Evolutionary conservation across 2,329 filamentous ascomycete species (phyloP).

Genomic region (Penicillium sp.): DNA sequence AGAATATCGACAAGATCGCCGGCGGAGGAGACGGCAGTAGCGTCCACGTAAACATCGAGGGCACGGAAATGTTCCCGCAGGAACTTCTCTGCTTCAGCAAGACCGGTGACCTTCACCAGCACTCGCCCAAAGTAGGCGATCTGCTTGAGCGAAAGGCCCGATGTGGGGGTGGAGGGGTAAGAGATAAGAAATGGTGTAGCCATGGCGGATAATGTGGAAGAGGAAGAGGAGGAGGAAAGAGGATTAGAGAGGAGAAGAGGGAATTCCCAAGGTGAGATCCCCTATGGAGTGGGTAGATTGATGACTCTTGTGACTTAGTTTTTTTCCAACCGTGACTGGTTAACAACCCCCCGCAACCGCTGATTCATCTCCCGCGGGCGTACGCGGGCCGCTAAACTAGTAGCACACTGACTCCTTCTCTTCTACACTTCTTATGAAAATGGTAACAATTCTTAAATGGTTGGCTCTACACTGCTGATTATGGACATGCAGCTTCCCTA

Average conservation of each 20-base stretch:
- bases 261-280: slow-evolving; percentile 11
- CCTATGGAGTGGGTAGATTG: slow-evolving; percentile 7
- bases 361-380: slow-evolving; percentile 17
- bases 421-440: too few species aligned
- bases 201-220: slow-evolving; percentile 31
- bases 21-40: slow-evolving; percentile 64
- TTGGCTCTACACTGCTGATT: not conserved
- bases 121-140: slow-evolving; percentile 62
- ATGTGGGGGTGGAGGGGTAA: slow-evolving; percentile 43
- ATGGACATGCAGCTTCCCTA: not conserved
- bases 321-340: slow-evolving; percentile 5
- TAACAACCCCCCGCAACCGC: slow-evolving; percentile 7
- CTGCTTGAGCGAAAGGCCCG: slow-evolving; percentile 54
- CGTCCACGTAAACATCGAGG: slow-evolving; percentile 72
- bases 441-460: too few species aligned
- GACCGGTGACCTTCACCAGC: slow-evolving; percentile 52
- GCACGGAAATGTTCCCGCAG: slow-evolving; percentile 58
- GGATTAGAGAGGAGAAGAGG: not conserved
- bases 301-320: slow-evolving; percentile 24
- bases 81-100: slow-evolving; percentile 48
- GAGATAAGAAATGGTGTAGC: slow-evolving; percentile 45
- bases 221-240: not conserved
- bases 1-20: slow-evolving; percentile 79
- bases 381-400: too few species aligned
- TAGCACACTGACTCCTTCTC: not conserved